phyloP scores from a whole-genome alignment of 768 basidiomycete genomes.

The Rhizopogon vesiculosus region DNA sequence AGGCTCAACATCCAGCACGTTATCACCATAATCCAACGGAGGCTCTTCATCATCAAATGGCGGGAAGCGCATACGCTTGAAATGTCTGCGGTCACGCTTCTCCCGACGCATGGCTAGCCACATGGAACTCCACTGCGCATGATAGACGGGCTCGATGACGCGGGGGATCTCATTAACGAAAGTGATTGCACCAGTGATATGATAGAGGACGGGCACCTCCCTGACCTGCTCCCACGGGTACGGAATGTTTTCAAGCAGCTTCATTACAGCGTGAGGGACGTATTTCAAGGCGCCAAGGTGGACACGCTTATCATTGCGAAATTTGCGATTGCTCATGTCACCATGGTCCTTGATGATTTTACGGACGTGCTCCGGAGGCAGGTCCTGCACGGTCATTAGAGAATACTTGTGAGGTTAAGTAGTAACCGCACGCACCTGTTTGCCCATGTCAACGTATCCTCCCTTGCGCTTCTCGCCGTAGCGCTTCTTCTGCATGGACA shows the following conservation, averaged over 20 bases:
- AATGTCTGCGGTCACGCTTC: constrained; percentile 97
- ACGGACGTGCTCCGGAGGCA: constrained; percentile 95
- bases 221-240: constrained; percentile 99
- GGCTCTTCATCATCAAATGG: constrained; percentile 99
- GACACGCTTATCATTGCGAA: constrained; percentile 98
- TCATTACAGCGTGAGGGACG: constrained; percentile 99
- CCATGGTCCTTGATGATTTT: constrained; percentile 99
- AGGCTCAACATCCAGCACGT: constrained; percentile 96
- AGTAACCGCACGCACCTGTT: constrained; percentile 58
- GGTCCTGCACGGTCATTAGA: constrained; percentile 48
- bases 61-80: constrained; percentile 99
- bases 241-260: constrained; percentile 97
- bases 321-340: constrained; percentile 99
- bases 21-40: constrained; percentile 98
- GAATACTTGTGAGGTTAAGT: not conserved
- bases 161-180: constrained; percentile 99
- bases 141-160: constrained; percentile 95
- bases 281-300: constrained; percentile 98
- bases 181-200: constrained; percentile 98
- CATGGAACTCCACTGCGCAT: constrained; percentile 99
- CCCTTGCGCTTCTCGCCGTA: constrained; percentile 90
- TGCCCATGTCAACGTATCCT: constrained; percentile 88
- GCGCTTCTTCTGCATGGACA: constrained; percentile 87
- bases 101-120: constrained; percentile 99
- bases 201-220: constrained; percentile 97